Conservation (phyloP, 2,329 filamentous ascomycete genomes). For the Aspergillus latus region DNA sequence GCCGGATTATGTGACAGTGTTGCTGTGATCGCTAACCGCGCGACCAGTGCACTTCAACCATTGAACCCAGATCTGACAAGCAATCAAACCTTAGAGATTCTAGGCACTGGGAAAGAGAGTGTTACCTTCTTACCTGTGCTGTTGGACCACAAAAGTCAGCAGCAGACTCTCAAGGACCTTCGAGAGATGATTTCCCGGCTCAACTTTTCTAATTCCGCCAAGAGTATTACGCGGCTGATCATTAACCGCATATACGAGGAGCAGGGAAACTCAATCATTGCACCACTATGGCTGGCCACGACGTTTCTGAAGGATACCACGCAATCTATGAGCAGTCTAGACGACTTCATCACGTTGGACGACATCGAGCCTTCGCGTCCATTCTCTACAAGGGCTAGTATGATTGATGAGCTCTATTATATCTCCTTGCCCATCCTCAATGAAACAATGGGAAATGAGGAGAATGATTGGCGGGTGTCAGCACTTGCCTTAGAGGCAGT, state of each 20-base stretch:
- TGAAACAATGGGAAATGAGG: constrained; percentile 38
- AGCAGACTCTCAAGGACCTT: constrained; percentile 62
- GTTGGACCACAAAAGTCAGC: constrained; percentile 65
- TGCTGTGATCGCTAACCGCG: constrained; percentile 46
- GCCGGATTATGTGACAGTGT: constrained; percentile 74
- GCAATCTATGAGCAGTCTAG: constrained; percentile 54
- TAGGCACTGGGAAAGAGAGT: constrained; percentile 25
- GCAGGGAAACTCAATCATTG: constrained; percentile 60
- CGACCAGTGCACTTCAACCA: constrained; percentile 31
- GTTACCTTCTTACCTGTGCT: constrained; percentile 61
- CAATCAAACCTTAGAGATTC: constrained; percentile 29
- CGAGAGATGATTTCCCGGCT: constrained; percentile 60
- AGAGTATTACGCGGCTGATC: constrained; percentile 62
- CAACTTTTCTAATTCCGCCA: constrained; percentile 44
- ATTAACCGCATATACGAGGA: constrained; percentile 62
- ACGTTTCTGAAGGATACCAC: constrained; percentile 65
- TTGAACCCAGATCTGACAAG: constrained; percentile 23
- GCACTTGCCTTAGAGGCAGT: constrained; percentile 79
- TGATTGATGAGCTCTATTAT: constrained; percentile 48
- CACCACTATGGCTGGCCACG: constrained; percentile 78
- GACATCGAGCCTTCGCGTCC: constrained; percentile 32
- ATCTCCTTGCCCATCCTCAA: constrained; percentile 43
- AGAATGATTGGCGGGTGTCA: constrained; percentile 68
- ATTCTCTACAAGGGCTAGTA: constrained; percentile 29
- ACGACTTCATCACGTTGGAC: constrained; percentile 65